Percentiles rank a stretch among this genome's conserved stretches.
Evolutionary conservation across 306 rosid genomes (phyloP).

Genomic region (Arachis stenosperma): DNA sequence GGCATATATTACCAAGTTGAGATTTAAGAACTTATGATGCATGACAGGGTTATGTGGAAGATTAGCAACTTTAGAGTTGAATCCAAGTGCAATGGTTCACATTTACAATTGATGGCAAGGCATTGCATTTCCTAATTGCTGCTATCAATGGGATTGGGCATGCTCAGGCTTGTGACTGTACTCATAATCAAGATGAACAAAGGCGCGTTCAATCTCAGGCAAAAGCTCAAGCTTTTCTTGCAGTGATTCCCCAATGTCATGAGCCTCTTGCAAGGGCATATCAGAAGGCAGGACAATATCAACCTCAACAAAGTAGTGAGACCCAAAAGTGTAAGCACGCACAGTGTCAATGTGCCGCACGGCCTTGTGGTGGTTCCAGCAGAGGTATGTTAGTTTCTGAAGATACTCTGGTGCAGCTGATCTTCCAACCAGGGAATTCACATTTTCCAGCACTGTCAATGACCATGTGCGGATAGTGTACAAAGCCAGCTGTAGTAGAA

Average conservation of each 20-base stretch:
- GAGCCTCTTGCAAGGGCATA: conserved; percentile 93
- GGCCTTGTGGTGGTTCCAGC: conserved; percentile 96
- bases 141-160: conserved; percentile 65
- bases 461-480: conserved; percentile 98
- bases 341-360: conserved; percentile 88
- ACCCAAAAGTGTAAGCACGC: conserved; percentile 92
- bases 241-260: conserved; percentile 87
- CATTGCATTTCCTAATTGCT: conserved; percentile 13
- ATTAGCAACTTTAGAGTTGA: conserved; percentile 22
- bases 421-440: conserved; percentile 86
- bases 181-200: conserved; percentile 95
- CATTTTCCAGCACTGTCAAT: conserved; percentile 90
- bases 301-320: conserved; percentile 96
- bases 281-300: conserved; percentile 84
- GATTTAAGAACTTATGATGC: not conserved
- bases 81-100: conserved; percentile 19
- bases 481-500: conserved; percentile 74
- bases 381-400: conserved; percentile 91
- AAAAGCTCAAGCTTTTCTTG: conserved; percentile 89
- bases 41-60: not conserved
- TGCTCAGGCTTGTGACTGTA: conserved; percentile 96
- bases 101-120: conserved; percentile 19
- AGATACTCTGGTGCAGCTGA: conserved; percentile 93
- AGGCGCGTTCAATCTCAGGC: conserved; percentile 94
- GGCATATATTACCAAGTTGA: not conserved